These are phyloP conservation scores for Pythium insidiosum DNA, from an alignment of 352 stramenopile species.

Conservation along the genomic window DNA sequence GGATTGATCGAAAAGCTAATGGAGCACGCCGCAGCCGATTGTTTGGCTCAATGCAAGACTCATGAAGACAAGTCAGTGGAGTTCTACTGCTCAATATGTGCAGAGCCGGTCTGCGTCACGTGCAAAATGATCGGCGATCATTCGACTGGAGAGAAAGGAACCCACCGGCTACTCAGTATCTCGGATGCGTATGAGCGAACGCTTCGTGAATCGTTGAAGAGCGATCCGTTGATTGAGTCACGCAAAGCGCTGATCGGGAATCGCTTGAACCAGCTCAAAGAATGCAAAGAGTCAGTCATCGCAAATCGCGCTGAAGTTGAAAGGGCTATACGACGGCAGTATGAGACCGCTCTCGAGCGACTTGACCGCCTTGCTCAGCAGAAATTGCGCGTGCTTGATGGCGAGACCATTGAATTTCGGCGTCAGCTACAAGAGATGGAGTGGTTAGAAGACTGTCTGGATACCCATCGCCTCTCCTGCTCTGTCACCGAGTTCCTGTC, in stretches of 20 bases:
- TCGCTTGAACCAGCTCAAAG: slow-evolving; percentile 32
- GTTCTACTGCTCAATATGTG: slow-evolving; percentile 67
- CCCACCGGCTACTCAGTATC: slow-evolving; percentile 54
- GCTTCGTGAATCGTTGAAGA: slow-evolving; percentile 51
- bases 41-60: slow-evolving; percentile 22
- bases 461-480: slow-evolving; percentile 30
- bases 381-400: slow-evolving; percentile 43
- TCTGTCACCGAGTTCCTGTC: slow-evolving; percentile 52
- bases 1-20: slow-evolving; percentile 34
- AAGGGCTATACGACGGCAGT: slow-evolving; percentile 39
- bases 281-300: slow-evolving; percentile 21
- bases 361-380: slow-evolving; percentile 30
- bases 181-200: slow-evolving; percentile 58
- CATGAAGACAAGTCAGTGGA: slow-evolving; percentile 59
- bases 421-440: slow-evolving; percentile 65
- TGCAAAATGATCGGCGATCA: slow-evolving; percentile 83
- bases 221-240: slow-evolving; percentile 57
- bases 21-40: slow-evolving; percentile 26
- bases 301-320: slow-evolving; percentile 42
- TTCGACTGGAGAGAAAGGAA: slow-evolving; percentile 68
- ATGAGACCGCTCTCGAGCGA: slow-evolving; percentile 27
- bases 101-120: slow-evolving; percentile 55
- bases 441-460: slow-evolving; percentile 57
- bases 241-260: slow-evolving; percentile 53
- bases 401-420: slow-evolving; percentile 51